Evolutionary conservation across 768 basidiomycete species (phyloP).

Genomic region (Xanthoconium purpureum): DNA sequence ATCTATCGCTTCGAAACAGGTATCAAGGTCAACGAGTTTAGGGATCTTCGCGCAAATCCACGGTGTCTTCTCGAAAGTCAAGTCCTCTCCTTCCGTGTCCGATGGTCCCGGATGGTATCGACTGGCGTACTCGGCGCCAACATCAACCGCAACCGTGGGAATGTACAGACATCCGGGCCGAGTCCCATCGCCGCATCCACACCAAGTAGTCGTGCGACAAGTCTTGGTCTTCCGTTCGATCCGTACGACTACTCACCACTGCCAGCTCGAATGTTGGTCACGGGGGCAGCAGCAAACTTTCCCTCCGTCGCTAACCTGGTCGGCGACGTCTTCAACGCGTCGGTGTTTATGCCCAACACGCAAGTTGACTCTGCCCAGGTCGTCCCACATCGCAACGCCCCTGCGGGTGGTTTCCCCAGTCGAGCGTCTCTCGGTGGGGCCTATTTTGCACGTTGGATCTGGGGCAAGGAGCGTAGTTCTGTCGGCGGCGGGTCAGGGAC

Average conservation of each 20-base stretch:
- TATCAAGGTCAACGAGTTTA: conserved; percentile 83
- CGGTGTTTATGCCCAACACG: conserved; percentile 69
- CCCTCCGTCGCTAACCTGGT: conserved; percentile 77
- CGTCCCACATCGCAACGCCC: conserved; percentile 68
- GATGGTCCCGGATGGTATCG: conserved; percentile 71
- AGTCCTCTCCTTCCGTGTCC: conserved; percentile 74
- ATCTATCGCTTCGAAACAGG: conserved; percentile 88
- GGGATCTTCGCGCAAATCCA: conserved; percentile 85
- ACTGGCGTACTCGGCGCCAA: conserved; percentile 60
- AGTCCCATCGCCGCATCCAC: conserved; percentile 20
- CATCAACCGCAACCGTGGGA: conserved; percentile 30
- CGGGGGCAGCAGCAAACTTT: conserved; percentile 82
- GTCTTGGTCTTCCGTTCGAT: conserved; percentile 69
- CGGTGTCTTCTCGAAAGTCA: conserved; percentile 84
- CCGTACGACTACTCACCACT: conserved; percentile 70
- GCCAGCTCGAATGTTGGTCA: conserved; percentile 64
- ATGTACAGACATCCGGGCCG: conserved; percentile 30
- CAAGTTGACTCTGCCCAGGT: conserved; percentile 78
- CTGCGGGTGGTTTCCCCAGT: conserved; percentile 63
- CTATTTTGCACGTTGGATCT: conserved; percentile 83
- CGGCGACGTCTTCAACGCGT: conserved; percentile 80
- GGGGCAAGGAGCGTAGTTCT: conserved; percentile 59
- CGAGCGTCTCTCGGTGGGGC: conserved; percentile 72
- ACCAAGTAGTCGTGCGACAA: conserved; percentile 30
- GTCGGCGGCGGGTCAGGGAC: conserved; percentile 29